Evolutionary conservation across 495 filamentous ascomycete species (phyloP).

Genomic region (Rostrohypoxylon terebratum): DNA sequence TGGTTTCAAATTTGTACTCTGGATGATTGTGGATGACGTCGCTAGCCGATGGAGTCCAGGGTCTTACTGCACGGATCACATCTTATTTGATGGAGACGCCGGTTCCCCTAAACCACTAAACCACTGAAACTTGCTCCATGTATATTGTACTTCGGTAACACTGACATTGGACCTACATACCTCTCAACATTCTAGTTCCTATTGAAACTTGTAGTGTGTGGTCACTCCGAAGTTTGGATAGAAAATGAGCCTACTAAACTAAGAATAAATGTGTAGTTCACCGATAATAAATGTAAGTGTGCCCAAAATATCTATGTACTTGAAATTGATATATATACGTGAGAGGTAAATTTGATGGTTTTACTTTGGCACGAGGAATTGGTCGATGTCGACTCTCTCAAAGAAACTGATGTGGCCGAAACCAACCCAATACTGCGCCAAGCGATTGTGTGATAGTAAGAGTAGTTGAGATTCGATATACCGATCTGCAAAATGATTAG

Average conservation of each 20-base stretch:
- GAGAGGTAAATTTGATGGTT: neutral
- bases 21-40: conserved; percentile 40
- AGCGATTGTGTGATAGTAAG: conserved; percentile 76
- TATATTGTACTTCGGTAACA: neutral
- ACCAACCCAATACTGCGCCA: conserved; percentile 85
- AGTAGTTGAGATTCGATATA: conserved; percentile 82
- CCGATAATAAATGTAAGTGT: neutral
- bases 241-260: neutral
- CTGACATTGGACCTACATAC: neutral
- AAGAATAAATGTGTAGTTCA: neutral
- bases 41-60: conserved; percentile 8
- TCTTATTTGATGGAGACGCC: conserved; percentile 32
- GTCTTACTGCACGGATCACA: conserved; percentile 26
- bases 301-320: conserved; percentile 7
- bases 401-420: conserved; percentile 87
- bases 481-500: conserved; percentile 63
- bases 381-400: conserved; percentile 80
- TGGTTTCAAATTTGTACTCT: conserved; percentile 22
- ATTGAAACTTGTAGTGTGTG: neutral
- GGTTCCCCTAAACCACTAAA: neutral
- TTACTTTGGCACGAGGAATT: conserved; percentile 55
- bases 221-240: neutral
- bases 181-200: neutral
- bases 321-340: conserved; percentile 31
- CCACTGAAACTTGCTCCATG: neutral